A percentile compares a stretch with the other conserved stretches of the same genome.
These are phyloP conservation scores for Scheffersomyces quercinus DNA, from an alignment of 1,139 yeast species.

Conservation along the genomic window DNA sequence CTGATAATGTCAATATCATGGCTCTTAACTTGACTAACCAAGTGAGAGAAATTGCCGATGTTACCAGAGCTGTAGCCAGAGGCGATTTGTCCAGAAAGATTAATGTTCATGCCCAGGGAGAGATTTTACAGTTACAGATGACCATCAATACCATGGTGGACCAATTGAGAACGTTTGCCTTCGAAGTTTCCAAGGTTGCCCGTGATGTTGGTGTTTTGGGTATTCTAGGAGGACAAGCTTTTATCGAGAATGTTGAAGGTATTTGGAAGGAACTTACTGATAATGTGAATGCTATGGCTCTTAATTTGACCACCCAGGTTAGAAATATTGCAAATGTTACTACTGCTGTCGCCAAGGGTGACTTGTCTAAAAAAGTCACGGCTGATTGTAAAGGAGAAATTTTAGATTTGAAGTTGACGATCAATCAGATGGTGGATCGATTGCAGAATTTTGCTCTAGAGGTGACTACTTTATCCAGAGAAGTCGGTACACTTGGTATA, in stretches of 20 bases:
- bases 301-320: constrained; percentile 82
- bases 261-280: constrained; percentile 89
- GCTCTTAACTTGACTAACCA: constrained; percentile 83
- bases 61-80: constrained; percentile 78
- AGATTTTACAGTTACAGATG: constrained; percentile 73
- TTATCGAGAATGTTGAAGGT: constrained; percentile 81
- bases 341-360: constrained; percentile 92
- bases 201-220: constrained; percentile 91
- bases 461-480: constrained; percentile 82
- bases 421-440: constrained; percentile 85
- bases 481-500: constrained; percentile 88
- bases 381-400: constrained; percentile 92
- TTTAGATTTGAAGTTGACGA: constrained; percentile 74
- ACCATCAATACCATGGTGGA: constrained; percentile 88
- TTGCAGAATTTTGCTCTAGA: constrained; percentile 86
- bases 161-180: constrained; percentile 82
- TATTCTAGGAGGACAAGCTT: constrained; percentile 84
- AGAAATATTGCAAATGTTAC: constrained; percentile 89
- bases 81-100: constrained; percentile 78
- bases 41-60: constrained; percentile 84
- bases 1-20: constrained; percentile 86
- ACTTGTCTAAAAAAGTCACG: constrained; percentile 78
- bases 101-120: constrained; percentile 85
- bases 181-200: constrained; percentile 85
- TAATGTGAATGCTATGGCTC: constrained; percentile 89